Base-by-base conservation (phyloP, 2,329 filamentous ascomycete genomes). In the Domatiomyces globalis region DNA sequence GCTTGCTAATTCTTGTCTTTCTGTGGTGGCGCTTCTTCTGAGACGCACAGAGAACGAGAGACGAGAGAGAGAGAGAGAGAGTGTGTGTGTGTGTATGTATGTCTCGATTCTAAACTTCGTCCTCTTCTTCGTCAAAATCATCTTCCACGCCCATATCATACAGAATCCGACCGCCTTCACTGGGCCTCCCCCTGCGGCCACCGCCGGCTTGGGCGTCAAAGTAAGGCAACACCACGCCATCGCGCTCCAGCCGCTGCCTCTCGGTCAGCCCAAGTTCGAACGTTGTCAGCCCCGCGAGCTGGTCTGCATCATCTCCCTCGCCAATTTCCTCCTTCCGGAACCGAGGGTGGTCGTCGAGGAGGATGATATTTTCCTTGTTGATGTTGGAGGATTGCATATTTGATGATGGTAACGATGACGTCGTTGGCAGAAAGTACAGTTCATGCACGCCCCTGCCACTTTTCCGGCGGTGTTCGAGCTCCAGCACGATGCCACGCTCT, bases 61-160 rank as follows among this genome's bases (percentile, higher is more conserved):
- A 2, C 29, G 17, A 20, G 19, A 15, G 44, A 19, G 25, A 12
- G 46, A 15, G 25, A 42, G 22, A 25, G 22, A 25, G 22, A 25
- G 22, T 25, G 22, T 25, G 22, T 25, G 18, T 43, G 18, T 46
- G 43, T 3, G 22, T 25, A 6, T 25, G 22, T 25, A 15, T 43
- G 18, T 46, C 29, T 3, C 15, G 17, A 44, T 44, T 10, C 8
- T 65, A 89, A 58, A 90, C 88, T 69, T 95, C 89, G 69, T 95
- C 89, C 63, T 95, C 88, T 63, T 94, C 88, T 53, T 94, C 89
- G 60, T 95, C 89, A 69, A 95, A 96, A 65, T 96, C 88, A 67
- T 98, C 92, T 70, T 96, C 92, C 56, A 81, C 79, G 1, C 89
- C 90, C 85, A 96, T 94, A 61, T 96, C 90, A 66, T 98, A 98